phyloP scores from a whole-genome alignment of 257 asterid species.

The Eucommia ulmoides region DNA sequence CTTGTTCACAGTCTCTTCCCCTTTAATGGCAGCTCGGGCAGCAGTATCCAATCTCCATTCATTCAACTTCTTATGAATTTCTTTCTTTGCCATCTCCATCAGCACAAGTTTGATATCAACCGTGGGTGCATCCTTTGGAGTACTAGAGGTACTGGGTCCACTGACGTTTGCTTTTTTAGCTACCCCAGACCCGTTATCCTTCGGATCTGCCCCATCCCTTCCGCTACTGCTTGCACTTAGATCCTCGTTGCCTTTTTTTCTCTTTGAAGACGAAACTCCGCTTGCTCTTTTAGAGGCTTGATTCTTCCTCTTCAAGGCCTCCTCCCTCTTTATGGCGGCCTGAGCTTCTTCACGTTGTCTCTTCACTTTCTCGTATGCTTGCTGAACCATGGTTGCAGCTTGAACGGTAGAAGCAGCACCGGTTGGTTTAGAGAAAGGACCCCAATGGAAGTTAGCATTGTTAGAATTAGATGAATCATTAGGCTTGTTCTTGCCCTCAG shows the following conservation, averaged over 20 bases:
- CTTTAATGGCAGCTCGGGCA: neutral
- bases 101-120: neutral
- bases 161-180: neutral
- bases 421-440: neutral
- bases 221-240: neutral
- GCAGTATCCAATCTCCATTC: neutral
- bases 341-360: constrained; percentile 2
- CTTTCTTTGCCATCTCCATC: neutral
- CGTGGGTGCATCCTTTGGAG: neutral
- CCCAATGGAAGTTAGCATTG: neutral
- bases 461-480: constrained; percentile 2
- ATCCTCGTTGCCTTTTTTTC: neutral
- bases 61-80: neutral
- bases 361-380: neutral
- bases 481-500: neutral
- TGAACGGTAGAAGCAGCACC: neutral
- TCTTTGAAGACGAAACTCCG: neutral
- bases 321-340: neutral
- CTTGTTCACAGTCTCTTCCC: neutral
- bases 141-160: neutral
- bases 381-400: constrained; percentile 1
- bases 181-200: neutral
- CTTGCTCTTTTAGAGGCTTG: constrained; percentile 1
- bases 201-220: neutral
- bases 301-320: neutral